Base-by-base conservation (phyloP, 2,329 filamentous ascomycete species). In the Davidsoniella australis region DNA sequence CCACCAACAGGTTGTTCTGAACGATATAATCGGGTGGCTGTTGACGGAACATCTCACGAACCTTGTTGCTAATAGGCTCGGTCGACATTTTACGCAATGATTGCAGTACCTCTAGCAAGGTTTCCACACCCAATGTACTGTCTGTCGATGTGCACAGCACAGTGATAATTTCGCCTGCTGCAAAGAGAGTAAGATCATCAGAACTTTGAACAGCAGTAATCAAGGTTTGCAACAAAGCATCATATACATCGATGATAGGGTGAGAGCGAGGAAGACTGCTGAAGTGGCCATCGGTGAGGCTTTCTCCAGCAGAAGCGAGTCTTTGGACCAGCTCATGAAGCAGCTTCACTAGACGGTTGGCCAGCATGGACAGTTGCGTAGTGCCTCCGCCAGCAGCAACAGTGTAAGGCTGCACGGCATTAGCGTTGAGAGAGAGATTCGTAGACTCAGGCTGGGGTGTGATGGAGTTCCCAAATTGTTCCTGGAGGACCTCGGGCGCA, bases 401-500 rank as follows among this genome's bases (percentile, higher is more conserved):
- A 14, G 48, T 40, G 20, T 48, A 52, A 5, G 45, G 64, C 52
- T 70, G 69, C 53, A 77, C 62, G 24, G 23, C 29, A 2, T 66
- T 64, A 26, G 64, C 66, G 16, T 77, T 55, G 43, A 72, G 71
- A 44, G 70, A 70, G 39, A 76, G 67, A 4, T 73, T 68, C 0
- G 75, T 71, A 1, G 76, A 73, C 58, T 81, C 77, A 4, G 73
- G 67, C 2, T 75, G 71, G 0, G 75, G 75, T n/a, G 75, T 68
- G 5, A 80, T 61, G 52, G 64, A 74, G 2, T 73, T 68, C n/a
- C 40, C 46, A 58, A 75, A 81, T 52, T 76, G 71, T 37, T 82
- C 78, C 55, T 77, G 74, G 3, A 82, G 65, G 9, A 79, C 70
- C 52, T 81, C 77, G 52, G 80, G 80, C 17, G 76, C 72, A 50